phyloP scores from a whole-genome alignment of 2,329 filamentous ascomycete genomes.

The Sarocladium kiliense region DNA sequence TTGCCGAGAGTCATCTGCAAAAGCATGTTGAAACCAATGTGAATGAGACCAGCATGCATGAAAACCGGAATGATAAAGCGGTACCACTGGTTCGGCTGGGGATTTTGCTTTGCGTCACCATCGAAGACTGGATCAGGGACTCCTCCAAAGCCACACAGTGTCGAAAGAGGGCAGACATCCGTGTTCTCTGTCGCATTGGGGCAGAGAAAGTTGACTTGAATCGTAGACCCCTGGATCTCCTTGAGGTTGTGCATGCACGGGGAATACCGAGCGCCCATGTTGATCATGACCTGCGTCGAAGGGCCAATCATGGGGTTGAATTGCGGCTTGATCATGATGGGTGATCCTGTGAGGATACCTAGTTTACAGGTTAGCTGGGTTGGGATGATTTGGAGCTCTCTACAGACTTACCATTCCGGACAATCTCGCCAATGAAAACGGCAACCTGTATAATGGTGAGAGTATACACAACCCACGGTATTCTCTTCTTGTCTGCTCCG shows the following conservation, averaged over 20 bases:
- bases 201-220: conserved; percentile 63
- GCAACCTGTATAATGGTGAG: conserved; percentile 71
- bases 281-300: conserved; percentile 83
- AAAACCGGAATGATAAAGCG: conserved; percentile 96
- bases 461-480: conserved; percentile 78
- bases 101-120: conserved; percentile 39
- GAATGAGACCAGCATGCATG: conserved; percentile 86
- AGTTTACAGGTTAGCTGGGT: conserved; percentile 11
- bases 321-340: conserved; percentile 71
- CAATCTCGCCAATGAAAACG: conserved; percentile 86
- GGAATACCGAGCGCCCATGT: conserved; percentile 90
- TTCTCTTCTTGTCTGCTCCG: conserved; percentile 47
- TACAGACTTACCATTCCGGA: conserved; percentile 66
- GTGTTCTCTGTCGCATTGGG: conserved; percentile 67
- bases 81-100: conserved; percentile 88
- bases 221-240: conserved; percentile 51
- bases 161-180: conserved; percentile 63
- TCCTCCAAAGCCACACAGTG: conserved; percentile 79
- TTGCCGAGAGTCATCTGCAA: conserved; percentile 84
- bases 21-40: conserved; percentile 93
- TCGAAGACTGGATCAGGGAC: conserved; percentile 64
- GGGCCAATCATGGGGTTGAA: conserved; percentile 99
- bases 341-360: conserved; percentile 72
- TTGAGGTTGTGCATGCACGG: conserved; percentile 89
- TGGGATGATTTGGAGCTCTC: conserved; percentile 2